Evolutionary conservation across 768 basidiomycete species (phyloP).

Genomic region (Russula earlei): DNA sequence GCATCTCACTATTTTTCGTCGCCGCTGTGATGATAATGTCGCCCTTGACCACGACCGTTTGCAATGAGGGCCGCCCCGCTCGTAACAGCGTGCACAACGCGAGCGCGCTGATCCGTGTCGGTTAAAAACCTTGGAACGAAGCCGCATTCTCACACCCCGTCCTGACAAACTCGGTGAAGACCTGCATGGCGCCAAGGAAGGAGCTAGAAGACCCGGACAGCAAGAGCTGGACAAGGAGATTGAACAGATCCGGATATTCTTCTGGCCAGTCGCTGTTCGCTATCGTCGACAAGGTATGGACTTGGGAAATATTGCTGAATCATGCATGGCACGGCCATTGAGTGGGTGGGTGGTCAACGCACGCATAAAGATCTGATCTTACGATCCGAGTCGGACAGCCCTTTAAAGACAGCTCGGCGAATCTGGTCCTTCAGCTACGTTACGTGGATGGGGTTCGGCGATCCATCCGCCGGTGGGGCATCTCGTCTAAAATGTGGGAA

Average conservation of each 20-base stretch:
- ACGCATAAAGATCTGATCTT: slow-evolving; percentile 85
- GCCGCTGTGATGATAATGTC: slow-evolving; percentile 80
- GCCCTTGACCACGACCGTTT: slow-evolving; percentile 72
- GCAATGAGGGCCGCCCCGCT: slow-evolving; percentile 56
- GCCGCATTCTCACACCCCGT: slow-evolving; percentile 94
- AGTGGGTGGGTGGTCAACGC: slow-evolving; percentile 26
- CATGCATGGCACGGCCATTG: background rate
- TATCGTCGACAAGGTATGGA: slow-evolving; percentile 78
- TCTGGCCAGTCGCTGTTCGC: slow-evolving; percentile 95
- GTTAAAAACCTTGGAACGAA: slow-evolving; percentile 94
- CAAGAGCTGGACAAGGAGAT: slow-evolving; percentile 63
- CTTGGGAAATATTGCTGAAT: slow-evolving; percentile 42
- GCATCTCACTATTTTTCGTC: slow-evolving; percentile 74
- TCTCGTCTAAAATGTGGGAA: slow-evolving; percentile 70
- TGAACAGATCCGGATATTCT: slow-evolving; percentile 85
- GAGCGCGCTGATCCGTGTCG: slow-evolving; percentile 73
- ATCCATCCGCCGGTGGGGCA: slow-evolving; percentile 52
- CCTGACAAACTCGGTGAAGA: slow-evolving; percentile 90
- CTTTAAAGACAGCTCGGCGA: slow-evolving; percentile 66
- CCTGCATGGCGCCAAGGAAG: slow-evolving; percentile 94
- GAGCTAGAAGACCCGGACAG: slow-evolving; percentile 61
- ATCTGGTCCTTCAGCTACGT: slow-evolving; percentile 69
- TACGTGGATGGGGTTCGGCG: background rate
- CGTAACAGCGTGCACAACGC: slow-evolving; percentile 69
- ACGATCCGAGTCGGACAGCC: slow-evolving; percentile 74